Evolutionary conservation across 2,329 filamentous ascomycete species (phyloP), one percentile per base, ranked within the genome.

Genomic region (Aspergillus terreus): DNA sequence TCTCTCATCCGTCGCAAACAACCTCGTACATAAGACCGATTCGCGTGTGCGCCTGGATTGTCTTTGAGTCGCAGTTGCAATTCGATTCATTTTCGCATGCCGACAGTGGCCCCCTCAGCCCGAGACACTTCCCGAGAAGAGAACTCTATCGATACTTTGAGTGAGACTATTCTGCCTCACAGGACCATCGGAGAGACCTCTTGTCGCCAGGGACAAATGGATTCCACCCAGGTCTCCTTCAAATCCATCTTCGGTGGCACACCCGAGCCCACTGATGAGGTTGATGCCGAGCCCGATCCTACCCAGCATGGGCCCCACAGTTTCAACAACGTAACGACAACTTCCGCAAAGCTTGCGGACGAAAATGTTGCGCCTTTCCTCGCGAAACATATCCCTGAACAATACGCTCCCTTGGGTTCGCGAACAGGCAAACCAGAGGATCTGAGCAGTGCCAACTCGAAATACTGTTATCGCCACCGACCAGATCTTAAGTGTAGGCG

Each of bases 401-500:
- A 94, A 63, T 96, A 97, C 73, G 90, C 91, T 32, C 90, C 90
- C 14, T 76, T 90, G 50, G 86, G 87, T 11, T 64, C 64, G 12
- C 58, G 61, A 42, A 51, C 60, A 19, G 57, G 57, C 9, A 51
- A 58, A 27, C 49, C 58, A 12, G 52, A 57, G 33, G 63, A 82
- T 84, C 56, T 81, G 79, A 61, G 55, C 12, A 55, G 49, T 14
- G 60, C 59, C 33, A 95, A 92, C 69, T 95, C 90, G 61, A 94
- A 89, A 70, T 97, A 88, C 75, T 99, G 94, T 75, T 99, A 99
- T 71, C 86, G 94, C 50, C 94, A 99, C 71, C 82, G 89, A 49
- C 94, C 94, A 2, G 94, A 97, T 71, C 84, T 92, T 49, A 95
- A 96, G 74, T 99, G 94, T 74, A 82, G 92, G 55, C 84, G 91